A percentile compares a stretch with the other conserved stretches of the same genome.
Conservation (phyloP, 352 stramenopile genomes). For the Hyaloperonospora brassicae region DNA sequence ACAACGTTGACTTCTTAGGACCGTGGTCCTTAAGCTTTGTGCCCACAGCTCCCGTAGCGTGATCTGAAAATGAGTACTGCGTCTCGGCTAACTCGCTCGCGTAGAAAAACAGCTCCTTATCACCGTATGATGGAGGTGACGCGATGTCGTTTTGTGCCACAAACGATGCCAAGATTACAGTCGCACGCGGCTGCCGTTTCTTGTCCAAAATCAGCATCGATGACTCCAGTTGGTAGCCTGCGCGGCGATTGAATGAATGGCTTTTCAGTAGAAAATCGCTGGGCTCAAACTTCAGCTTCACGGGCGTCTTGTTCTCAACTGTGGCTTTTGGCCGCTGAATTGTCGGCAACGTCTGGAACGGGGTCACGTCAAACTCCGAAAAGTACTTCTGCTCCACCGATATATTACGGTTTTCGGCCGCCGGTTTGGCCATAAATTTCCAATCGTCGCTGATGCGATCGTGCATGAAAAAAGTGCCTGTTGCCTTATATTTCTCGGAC, state of each 20-base stretch:
- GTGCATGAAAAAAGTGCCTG: constrained; percentile 43
- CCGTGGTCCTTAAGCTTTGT: constrained; percentile 14
- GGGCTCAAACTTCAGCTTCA: constrained; percentile 25
- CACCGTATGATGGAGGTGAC: constrained; percentile 30
- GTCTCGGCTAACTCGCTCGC: constrained; percentile 46
- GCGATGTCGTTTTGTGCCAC: constrained; percentile 22
- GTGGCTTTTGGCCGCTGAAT: too few relatives aligned
- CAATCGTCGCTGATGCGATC: constrained; percentile 36
- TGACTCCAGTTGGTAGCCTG: constrained; percentile 46
- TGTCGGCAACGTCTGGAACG: too few relatives aligned
- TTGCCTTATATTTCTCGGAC: too few relatives aligned
- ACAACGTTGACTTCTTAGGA: constrained; percentile 26
- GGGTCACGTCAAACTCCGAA: too few relatives aligned
- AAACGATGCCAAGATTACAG: constrained; percentile 37
- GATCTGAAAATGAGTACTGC: constrained; percentile 36
- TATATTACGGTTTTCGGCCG: constrained; percentile 20
- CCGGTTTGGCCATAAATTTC: constrained; percentile 35
- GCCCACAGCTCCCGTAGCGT: constrained; percentile 25
- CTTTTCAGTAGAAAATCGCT: constrained; percentile 30
- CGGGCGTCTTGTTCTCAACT: too few relatives aligned
- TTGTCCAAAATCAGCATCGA: constrained; percentile 46
- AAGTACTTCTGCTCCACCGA: constrained; percentile 45
- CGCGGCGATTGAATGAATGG: constrained; percentile 30
- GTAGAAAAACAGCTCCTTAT: constrained; percentile 51
- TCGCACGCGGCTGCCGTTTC: constrained; percentile 29